phyloP scores from a whole-genome alignment of 148 eudicot genomes.

The Gaultheria prostrata region DNA sequence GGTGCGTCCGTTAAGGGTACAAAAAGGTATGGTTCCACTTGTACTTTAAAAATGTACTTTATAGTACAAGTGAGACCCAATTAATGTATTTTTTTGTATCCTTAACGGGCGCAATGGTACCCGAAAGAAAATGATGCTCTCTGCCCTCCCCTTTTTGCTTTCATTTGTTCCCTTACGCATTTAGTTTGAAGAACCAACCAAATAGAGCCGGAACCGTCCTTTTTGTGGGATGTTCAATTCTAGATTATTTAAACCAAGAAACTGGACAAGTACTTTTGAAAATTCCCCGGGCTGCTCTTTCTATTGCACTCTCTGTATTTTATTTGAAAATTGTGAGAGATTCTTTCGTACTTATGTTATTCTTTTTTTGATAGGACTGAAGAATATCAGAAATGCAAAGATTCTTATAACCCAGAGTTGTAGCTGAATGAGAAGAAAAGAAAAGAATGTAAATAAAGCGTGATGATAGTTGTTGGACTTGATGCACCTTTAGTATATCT shows the following conservation, averaged over 20 bases:
- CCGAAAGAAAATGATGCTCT: constrained; percentile 1
- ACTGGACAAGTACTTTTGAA: not conserved
- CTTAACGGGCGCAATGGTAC: no score
- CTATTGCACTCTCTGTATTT: not conserved
- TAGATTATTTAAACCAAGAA: not conserved
- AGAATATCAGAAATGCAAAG: not conserved
- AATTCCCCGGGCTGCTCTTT: not conserved
- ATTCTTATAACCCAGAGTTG: not conserved
- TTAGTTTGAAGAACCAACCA: not conserved
- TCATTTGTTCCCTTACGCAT: not conserved
- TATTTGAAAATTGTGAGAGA: not conserved
- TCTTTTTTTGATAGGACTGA: not conserved
- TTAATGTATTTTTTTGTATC: no score
- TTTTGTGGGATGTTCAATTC: not conserved
- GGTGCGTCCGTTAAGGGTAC: no score
- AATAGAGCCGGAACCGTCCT: not conserved
- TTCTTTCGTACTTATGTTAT: not conserved
- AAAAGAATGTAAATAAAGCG: not conserved
- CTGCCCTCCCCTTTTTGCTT: not conserved
- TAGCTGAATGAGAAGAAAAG: not conserved
- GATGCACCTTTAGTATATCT: no score
- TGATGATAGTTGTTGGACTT: no score
- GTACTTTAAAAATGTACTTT: no score
- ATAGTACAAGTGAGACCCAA: no score
- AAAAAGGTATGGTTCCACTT: no score